Conservation (phyloP, 1,284 basidiomycete genomes). For the Naganishia sp. region DNA sequence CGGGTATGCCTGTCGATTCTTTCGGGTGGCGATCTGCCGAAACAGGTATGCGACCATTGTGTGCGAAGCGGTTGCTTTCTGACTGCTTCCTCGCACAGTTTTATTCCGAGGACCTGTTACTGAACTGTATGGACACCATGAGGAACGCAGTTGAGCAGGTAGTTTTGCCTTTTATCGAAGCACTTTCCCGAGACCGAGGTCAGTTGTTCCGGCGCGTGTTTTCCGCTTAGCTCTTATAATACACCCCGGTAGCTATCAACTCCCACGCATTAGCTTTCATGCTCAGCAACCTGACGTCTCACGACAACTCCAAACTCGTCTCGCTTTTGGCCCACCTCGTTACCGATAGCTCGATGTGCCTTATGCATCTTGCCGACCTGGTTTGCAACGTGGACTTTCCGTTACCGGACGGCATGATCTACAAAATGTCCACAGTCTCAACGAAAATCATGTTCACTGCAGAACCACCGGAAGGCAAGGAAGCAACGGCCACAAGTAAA, state of each 20-base stretch:
- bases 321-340: constrained; percentile 3
- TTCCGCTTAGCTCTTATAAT: background rate
- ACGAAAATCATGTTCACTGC: constrained; percentile 19
- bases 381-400: constrained; percentile 20
- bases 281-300: constrained; percentile 3
- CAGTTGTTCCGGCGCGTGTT: background rate
- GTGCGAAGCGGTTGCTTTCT: background rate
- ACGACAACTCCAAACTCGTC: background rate
- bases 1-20: constrained; percentile 78
- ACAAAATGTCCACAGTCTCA: constrained; percentile 22
- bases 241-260: background rate
- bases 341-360: background rate
- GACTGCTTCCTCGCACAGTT: constrained; percentile 57
- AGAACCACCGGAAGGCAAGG: constrained; percentile 28
- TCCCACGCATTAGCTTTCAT: constrained; percentile 9
- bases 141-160: constrained; percentile 78
- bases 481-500: background rate
- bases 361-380: constrained; percentile 17
- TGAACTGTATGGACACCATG: constrained; percentile 69
- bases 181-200: constrained; percentile 56
- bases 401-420: constrained; percentile 26
- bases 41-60: constrained; percentile 64
- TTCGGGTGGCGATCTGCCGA: constrained; percentile 72
- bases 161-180: constrained; percentile 85
- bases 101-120: constrained; percentile 89